These are phyloP conservation scores for Angophora floribunda DNA, from an alignment of 345 rosid genomes.

Conservation along the genomic window DNA sequence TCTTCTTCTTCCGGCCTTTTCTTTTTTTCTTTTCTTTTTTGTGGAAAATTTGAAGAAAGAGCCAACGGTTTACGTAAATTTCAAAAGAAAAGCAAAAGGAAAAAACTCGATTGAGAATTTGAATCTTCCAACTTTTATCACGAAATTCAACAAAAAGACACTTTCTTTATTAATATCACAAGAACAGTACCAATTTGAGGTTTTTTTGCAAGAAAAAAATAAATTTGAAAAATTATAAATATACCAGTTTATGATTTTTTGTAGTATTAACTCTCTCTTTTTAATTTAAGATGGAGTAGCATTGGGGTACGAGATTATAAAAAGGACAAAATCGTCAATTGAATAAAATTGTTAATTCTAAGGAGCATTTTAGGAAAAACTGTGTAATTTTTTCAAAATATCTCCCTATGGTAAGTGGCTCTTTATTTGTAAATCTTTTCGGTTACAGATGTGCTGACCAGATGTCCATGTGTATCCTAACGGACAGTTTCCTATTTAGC, in stretches of 20 bases:
- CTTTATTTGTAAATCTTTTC: neutral
- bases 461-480: neutral
- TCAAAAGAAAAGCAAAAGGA: neutral
- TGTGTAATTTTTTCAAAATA: too few relatives aligned
- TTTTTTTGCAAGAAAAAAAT: too few relatives aligned
- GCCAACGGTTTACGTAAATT: neutral
- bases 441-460: neutral
- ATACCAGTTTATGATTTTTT: too few relatives aligned
- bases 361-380: neutral
- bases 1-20: neutral
- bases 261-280: neutral
- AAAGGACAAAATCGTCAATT: neutral
- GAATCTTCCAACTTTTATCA: neutral
- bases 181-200: too few relatives aligned
- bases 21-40: neutral
- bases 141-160: neutral
- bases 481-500: neutral
- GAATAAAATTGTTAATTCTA: neutral
- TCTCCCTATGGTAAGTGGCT: neutral
- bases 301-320: neutral
- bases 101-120: neutral
- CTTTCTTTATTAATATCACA: too few relatives aligned
- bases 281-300: neutral
- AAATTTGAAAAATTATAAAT: too few relatives aligned
- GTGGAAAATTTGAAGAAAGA: neutral